These are phyloP conservation scores for Paraleonurus japonicus DNA, from an alignment of 257 asterid species.

Conservation along the genomic window DNA sequence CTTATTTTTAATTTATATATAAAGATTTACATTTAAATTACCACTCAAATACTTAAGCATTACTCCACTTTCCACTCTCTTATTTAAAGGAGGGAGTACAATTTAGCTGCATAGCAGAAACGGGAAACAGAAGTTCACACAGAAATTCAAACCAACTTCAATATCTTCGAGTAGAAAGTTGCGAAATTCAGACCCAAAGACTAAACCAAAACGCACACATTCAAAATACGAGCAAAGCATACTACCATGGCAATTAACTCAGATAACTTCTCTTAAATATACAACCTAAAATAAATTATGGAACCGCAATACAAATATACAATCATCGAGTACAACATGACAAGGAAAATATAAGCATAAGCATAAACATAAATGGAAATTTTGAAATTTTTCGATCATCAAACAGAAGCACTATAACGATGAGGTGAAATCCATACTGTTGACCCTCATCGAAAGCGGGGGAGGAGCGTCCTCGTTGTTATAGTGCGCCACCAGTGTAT, in stretches of 20 bases:
- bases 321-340: neutral
- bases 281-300: neutral
- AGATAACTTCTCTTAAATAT: neutral
- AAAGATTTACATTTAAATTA: no score
- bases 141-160: neutral
- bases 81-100: no score
- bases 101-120: neutral
- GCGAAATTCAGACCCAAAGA: neutral
- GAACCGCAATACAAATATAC: neutral
- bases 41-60: no score
- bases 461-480: constrained; percentile 75
- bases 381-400: neutral
- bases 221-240: neutral
- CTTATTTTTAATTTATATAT: no score
- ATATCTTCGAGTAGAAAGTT: neutral
- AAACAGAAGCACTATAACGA: neutral
- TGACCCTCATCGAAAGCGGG: constrained; percentile 94
- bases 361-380: neutral
- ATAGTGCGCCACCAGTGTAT: constrained; percentile 90
- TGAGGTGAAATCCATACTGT: constrained; percentile 47
- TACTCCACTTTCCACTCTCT: no score
- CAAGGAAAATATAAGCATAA: neutral
- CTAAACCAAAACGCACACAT: neutral
- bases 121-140: neutral
- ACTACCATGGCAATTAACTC: constrained; percentile 2